Evolutionary conservation across 2,329 filamentous ascomycete genomes (phyloP), one percentile per base, ranked within the genome.

Genomic region (Aspergillus sp.): DNA sequence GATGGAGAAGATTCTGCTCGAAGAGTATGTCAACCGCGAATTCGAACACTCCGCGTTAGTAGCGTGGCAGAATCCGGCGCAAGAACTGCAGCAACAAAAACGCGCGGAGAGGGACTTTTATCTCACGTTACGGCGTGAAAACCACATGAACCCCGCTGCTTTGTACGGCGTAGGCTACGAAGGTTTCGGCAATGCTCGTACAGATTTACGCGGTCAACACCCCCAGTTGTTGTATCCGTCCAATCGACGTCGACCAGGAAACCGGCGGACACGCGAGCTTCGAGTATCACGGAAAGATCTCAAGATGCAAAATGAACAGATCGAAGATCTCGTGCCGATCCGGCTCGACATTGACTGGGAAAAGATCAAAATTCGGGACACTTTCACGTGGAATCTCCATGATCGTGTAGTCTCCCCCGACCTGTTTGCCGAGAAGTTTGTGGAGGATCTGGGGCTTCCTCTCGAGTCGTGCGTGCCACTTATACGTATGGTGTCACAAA

Each of bases 321-420:
- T 90, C 49, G 94, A 99, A 70, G 90, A 96, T 67, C 77, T 99
- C 49, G 89, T 97, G 1, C 94, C 94, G 2, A 82, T 99, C 59
- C 84, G 94, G 45, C 76, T 99, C 50, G 94, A 99, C 64, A 89
- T 97, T 46, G 94, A 99, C 65, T 89, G 89, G 82, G 93, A 97
- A 60, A 96, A 95, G 76, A 84, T 97, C 63, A 94, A 94, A 73
- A 80, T 99, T 55, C 88, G 94, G 69, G 94, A 99, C 72, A 97
- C 94, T 1, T 96, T 99, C 62, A 97, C 94, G 3, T 99, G 93
- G 92, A 99, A 99, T 71, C 80, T 97, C 33, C 90, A 96, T 74
- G 94, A 99, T 69, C 87, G 92, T 53, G 81, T 94, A 11, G 83
- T 95, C 3, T 81, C 84, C 19, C 83, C 87, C 17, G 88, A 95